Base-by-base conservation (phyloP, 2,329 filamentous ascomycete genomes). In the Rhynchosporium agropyri region DNA sequence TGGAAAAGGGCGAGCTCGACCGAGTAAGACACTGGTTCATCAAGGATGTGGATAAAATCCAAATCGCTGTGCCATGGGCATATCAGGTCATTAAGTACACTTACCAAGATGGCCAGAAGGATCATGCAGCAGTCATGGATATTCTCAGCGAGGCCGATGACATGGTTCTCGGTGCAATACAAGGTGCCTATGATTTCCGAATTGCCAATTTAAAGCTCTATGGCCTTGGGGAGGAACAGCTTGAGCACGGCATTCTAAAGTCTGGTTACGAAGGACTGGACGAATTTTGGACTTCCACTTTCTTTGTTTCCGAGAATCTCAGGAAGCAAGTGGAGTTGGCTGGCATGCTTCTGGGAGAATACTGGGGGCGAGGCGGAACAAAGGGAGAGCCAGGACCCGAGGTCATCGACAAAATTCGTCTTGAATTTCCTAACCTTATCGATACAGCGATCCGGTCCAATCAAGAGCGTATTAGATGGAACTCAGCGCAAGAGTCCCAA, bases 21-120 rank as follows among this genome's bases (percentile, higher is more conserved):
- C 81, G 84, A 7, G 86, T 97, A 15, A 85, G 92, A n/a, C 87
- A 92, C 69, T 97, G 91, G 86, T 96, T 97, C 72, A 82, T 92
- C 65, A 83, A 89, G 69, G 90, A 93, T 71, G 81, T 92, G 38
- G 84, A 85, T 75, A 83, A 84, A 33, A 82, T 96, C 68, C 86
- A 92, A 60, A 80, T 90, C 61, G 86, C 95, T 49, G 81, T 96
- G 54, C 89, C 90, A 0, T 95, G 90, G 89, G 87, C 89, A 8
- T 90, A 86, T 70, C 88, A 90, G 73, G 86, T 87, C 13, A 88
- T 94, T 74, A 91, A 90, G 73, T 84, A 89, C 61, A 80, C 89
- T 63, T 89, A 88, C 70, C 84, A 85, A 61, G 86, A 87, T 57
- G 81, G 82, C 40, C 73, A 83, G 2, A 79, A 84, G 51, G 82